A percentile compares a stretch with the other conserved stretches of the same genome.
phyloP scores from a whole-genome alignment of 2,329 filamentous ascomycete species.

The Clonostachys rosea region DNA sequence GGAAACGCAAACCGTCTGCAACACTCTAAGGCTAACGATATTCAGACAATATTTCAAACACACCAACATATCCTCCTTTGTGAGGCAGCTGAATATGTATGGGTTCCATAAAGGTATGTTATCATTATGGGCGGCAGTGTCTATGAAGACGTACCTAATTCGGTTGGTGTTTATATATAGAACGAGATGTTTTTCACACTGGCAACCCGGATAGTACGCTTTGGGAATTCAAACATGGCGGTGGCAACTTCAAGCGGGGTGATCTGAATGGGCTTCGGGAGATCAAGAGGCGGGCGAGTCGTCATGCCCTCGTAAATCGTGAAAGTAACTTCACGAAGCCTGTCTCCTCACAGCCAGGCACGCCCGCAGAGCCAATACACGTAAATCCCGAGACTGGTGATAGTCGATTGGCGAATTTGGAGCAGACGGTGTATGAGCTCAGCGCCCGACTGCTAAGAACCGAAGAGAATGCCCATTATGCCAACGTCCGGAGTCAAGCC shows the following conservation, averaged over 20 bases:
- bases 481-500: constrained; percentile 77
- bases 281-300: constrained; percentile 90
- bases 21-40: neutral
- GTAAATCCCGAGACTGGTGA: constrained; percentile 67
- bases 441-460: constrained; percentile 70
- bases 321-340: constrained; percentile 81
- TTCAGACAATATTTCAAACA: constrained; percentile 98
- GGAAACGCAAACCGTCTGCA: constrained; percentile 9
- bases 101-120: constrained; percentile 92
- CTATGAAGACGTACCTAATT: neutral
- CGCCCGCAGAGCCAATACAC: constrained; percentile 78
- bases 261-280: constrained; percentile 88
- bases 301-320: constrained; percentile 88
- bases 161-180: constrained; percentile 36
- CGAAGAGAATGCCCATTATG: constrained; percentile 75
- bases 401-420: constrained; percentile 67
- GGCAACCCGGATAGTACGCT: constrained; percentile 88
- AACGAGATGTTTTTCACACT: constrained; percentile 97
- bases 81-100: constrained; percentile 98
- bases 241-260: constrained; percentile 93
- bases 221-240: constrained; percentile 99
- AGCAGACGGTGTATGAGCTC: constrained; percentile 80
- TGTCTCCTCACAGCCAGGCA: constrained; percentile 71
- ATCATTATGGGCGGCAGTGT: neutral
- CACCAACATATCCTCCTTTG: constrained; percentile 98